phyloP scores from a whole-genome alignment of 2,329 filamentous ascomycete species.

The Fonsecaea monophora region DNA sequence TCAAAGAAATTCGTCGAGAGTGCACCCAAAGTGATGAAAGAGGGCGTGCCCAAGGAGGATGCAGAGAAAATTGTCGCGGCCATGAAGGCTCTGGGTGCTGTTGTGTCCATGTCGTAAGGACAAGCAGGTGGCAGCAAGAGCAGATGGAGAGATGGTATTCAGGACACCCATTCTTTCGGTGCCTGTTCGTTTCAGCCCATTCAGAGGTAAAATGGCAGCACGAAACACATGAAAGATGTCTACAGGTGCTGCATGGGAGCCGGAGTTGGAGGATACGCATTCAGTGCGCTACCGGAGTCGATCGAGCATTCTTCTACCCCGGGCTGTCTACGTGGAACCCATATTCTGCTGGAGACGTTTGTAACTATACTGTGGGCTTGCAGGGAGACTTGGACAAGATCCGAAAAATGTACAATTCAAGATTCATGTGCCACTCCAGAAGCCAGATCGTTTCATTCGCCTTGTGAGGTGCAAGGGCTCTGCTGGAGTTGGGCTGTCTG shows the following conservation, averaged over 20 bases:
- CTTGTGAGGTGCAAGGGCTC: neutral
- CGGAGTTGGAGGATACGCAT: neutral
- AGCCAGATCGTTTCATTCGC: neutral
- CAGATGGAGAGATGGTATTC: slow-evolving; percentile 1
- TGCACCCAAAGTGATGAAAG: slow-evolving; percentile 98
- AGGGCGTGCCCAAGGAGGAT: slow-evolving; percentile 98
- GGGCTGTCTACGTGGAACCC: neutral
- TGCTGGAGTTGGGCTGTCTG: neutral
- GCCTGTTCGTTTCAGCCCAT: neutral
- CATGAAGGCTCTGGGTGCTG: slow-evolving; percentile 90
- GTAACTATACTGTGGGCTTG: slow-evolving; percentile 19
- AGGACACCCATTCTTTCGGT: neutral
- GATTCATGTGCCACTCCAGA: slow-evolving; percentile 4
- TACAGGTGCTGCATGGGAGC: neutral
- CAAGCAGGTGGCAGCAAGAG: neutral
- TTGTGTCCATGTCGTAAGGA: slow-evolving; percentile 83
- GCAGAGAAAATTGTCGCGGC: slow-evolving; percentile 97
- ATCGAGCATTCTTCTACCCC: neutral
- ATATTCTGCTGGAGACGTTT: slow-evolving; percentile 6
- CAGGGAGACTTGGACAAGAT: slow-evolving; percentile 8
- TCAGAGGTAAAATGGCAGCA: neutral
- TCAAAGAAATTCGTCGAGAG: slow-evolving; percentile 99
- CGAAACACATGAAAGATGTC: neutral
- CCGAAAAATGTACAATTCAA: slow-evolving; percentile 16
- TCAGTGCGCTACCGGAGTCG: neutral